Conservation (phyloP, 2,329 filamentous ascomycete genomes). For the Cryphonectria radicalis region DNA sequence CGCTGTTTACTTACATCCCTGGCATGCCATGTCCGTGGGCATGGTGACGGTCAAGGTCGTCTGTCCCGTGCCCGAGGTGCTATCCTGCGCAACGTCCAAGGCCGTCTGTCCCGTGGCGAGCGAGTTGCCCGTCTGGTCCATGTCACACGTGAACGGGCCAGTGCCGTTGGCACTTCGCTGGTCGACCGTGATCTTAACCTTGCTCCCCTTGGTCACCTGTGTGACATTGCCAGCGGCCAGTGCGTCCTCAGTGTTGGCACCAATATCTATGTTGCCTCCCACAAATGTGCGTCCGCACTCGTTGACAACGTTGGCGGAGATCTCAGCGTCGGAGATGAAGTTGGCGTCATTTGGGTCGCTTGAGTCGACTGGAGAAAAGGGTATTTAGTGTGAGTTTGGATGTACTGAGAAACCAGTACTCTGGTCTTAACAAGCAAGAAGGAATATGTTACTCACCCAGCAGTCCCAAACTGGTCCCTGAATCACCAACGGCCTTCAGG, state of each 20-base stretch:
- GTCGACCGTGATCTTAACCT: conserved; percentile 49
- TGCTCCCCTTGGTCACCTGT: conserved; percentile 49
- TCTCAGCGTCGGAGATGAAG: conserved; percentile 61
- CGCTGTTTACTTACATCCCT: conserved; percentile 46
- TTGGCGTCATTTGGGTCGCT: conserved; percentile 51
- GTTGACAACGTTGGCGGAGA: conserved; percentile 54
- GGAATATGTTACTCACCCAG: conserved; percentile 12
- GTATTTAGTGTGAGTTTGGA: neutral
- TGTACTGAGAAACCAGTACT: neutral
- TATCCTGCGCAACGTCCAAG: conserved; percentile 48
- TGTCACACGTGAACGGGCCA: conserved; percentile 55
- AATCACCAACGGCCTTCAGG: conserved; percentile 24
- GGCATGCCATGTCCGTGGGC: conserved; percentile 51
- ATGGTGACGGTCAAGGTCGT: conserved; percentile 53
- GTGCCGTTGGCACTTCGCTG: conserved; percentile 54
- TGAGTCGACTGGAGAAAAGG: conserved; percentile 14
- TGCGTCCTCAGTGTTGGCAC: conserved; percentile 55
- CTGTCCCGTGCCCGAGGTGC: conserved; percentile 53
- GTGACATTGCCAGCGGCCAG: conserved; percentile 50
- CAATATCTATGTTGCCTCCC: conserved; percentile 62
- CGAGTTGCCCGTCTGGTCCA: conserved; percentile 49
- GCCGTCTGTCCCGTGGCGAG: conserved; percentile 47
- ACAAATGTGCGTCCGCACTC: conserved; percentile 65
- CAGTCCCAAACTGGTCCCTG: conserved; percentile 23
- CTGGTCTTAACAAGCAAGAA: too few species aligned